Evolutionary conservation across 2,329 filamentous ascomycete species (phyloP), one percentile per base, ranked within the genome.

Genomic region (Cladophialophora chaetospira): DNA sequence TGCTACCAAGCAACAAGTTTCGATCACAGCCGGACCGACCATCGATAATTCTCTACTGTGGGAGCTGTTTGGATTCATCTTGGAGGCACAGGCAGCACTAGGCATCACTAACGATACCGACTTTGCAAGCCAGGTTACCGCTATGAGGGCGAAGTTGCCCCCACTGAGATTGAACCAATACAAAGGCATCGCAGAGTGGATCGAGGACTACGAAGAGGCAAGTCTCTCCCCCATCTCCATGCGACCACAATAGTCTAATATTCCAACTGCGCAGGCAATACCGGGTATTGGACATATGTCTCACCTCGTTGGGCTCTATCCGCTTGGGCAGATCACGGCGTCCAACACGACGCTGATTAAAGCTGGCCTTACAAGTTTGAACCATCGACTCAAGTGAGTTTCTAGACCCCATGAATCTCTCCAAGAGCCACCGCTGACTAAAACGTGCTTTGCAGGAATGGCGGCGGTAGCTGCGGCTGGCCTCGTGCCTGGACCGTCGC

Each of bases 41-140:
- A 48, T 48, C 5, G 45, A 48, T 26, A 48, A 48, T 31, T 21
- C 15, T 10, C 42, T 45, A 5, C 15, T 45, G 15, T 45, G 42
- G 42, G 42, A 45, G 42, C 42, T 45, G 15, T 45, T 19, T 25
- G 42, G 42, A 4, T 21, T 21, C 42, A 45, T 45, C 5, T 21
- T 45, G 8, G 42, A 26, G 15, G 25, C 15, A n/a, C 6, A 8
- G 29, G 13, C 6, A 6, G n/a, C 19, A 13, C 29, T 33, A 6
- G 29, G 29, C 29, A 33, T 33, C 29, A 33, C 29, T 6, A 33
- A 33, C 13, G 29, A 33, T 13, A 33, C 29, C 6, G n/a, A n/a
- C n/a, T 33, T 33, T 33, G 8, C 8, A 6, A 6, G 13, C 6
- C 6, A 13, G 8, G 29, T 33, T 13, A 33, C 13, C 29, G 6